phyloP scores from a whole-genome alignment of 2,329 filamentous ascomycete species.

The Lasiodiplodia gonubiensis region DNA sequence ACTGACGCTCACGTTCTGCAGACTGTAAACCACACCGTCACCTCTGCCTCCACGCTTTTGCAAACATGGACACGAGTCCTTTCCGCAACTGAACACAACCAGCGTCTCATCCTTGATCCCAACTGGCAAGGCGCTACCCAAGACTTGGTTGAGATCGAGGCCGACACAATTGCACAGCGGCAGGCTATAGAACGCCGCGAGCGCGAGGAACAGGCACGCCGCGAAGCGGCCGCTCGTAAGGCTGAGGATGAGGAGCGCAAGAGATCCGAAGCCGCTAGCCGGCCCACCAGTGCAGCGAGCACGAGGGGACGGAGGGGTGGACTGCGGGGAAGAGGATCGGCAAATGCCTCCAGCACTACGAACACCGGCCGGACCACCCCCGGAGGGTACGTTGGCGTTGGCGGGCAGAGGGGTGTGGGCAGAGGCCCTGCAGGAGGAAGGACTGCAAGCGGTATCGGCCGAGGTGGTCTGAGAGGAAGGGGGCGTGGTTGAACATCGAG shows the following conservation, averaged over 20 bases:
- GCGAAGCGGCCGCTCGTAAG: constrained; percentile 67
- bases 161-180: constrained; percentile 74
- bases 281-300: constrained; percentile 44
- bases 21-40: constrained; percentile 86
- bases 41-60: constrained; percentile 84
- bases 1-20: constrained; percentile 42
- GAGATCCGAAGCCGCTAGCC: constrained; percentile 63
- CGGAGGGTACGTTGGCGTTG: constrained; percentile 50
- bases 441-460: constrained; percentile 20
- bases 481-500: constrained; percentile 7
- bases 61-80: constrained; percentile 97
- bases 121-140: constrained; percentile 87
- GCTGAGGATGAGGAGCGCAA: constrained; percentile 60
- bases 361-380: constrained; percentile 38
- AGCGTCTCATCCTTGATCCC: constrained; percentile 86
- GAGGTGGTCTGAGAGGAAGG: constrained; percentile 11
- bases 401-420: constrained; percentile 56
- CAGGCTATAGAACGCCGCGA: constrained; percentile 78
- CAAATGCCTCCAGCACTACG: constrained; percentile 31
- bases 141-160: constrained; percentile 85
- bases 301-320: constrained; percentile 44
- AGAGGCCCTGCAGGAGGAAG: constrained; percentile 33
- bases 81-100: constrained; percentile 96
- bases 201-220: constrained; percentile 77
- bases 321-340: constrained; percentile 29